Conservation (phyloP, 352 stramenopile species). For the Globisporangium canariense region DNA sequence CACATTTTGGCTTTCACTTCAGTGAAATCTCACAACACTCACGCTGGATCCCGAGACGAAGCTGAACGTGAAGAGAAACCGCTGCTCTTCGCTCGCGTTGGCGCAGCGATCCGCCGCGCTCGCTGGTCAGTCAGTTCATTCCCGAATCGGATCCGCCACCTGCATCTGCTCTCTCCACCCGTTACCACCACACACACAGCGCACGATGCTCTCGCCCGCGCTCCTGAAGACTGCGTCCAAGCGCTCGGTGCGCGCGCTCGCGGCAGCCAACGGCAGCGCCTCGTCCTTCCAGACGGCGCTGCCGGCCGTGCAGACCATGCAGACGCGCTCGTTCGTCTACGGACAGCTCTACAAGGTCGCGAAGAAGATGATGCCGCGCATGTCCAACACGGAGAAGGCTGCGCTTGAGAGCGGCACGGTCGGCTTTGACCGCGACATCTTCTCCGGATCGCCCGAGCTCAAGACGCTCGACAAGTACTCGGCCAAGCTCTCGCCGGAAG, state of each 20-base stretch:
- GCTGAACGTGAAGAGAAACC: slow-evolving; percentile 9
- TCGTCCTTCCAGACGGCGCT: slow-evolving; percentile 21
- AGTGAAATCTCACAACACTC: background rate
- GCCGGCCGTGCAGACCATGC: slow-evolving; percentile 49
- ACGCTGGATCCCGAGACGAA: background rate
- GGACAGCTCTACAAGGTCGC: slow-evolving; percentile 91
- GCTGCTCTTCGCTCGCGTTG: background rate
- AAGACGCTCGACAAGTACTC: slow-evolving; percentile 93
- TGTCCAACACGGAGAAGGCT: slow-evolving; percentile 95
- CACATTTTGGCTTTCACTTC: background rate
- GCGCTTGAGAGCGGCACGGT: slow-evolving; percentile 94
- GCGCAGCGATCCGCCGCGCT: background rate
- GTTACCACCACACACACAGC: background rate
- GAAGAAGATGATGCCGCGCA: slow-evolving; percentile 94
- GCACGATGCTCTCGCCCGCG: slow-evolving; percentile 32
- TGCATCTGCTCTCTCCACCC: background rate
- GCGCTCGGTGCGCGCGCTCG: slow-evolving; percentile 23
- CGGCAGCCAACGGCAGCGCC: slow-evolving; percentile 1
- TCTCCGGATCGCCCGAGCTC: slow-evolving; percentile 91
- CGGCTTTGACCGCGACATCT: slow-evolving; percentile 98
- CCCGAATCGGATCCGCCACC: slow-evolving; percentile 9
- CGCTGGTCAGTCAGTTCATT: slow-evolving; percentile 6
- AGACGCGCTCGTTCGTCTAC: slow-evolving; percentile 79
- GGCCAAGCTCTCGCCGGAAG: slow-evolving; percentile 89
- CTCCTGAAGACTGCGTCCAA: slow-evolving; percentile 42